Evolutionary conservation across 2,329 filamentous ascomycete genomes (phyloP).

Genomic region (Aspergillus aculeatinus): DNA sequence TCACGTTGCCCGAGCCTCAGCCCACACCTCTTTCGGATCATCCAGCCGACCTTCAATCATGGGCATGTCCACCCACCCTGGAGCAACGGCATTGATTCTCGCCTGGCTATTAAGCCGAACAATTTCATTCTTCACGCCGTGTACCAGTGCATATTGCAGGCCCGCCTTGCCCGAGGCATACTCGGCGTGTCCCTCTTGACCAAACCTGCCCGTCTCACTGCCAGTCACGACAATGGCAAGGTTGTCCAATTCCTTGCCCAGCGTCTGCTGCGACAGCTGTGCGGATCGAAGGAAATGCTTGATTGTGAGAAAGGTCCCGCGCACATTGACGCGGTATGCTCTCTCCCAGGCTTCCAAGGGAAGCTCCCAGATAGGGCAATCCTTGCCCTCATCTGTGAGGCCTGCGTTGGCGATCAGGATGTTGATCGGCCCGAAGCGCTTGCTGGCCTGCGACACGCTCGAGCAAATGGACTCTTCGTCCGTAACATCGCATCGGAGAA

Average conservation of each 20-base stretch:
- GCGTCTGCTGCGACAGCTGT: slow-evolving; percentile 39
- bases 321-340: slow-evolving; percentile 51
- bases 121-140: slow-evolving; percentile 57
- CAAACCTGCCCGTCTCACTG: slow-evolving; percentile 53
- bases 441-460: slow-evolving; percentile 32
- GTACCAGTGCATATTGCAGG: slow-evolving; percentile 54
- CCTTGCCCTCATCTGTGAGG: neutral
- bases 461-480: slow-evolving; percentile 47
- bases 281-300: slow-evolving; percentile 55
- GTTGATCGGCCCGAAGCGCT: slow-evolving; percentile 6
- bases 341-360: slow-evolving; percentile 53
- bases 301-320: slow-evolving; percentile 56
- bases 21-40: slow-evolving; percentile 51
- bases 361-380: slow-evolving; percentile 50
- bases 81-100: slow-evolving; percentile 54
- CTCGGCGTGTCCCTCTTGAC: slow-evolving; percentile 52
- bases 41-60: slow-evolving; percentile 52
- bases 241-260: slow-evolving; percentile 47
- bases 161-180: slow-evolving; percentile 54
- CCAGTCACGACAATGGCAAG: slow-evolving; percentile 55
- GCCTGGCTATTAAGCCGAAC: slow-evolving; percentile 51
- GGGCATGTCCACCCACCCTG: slow-evolving; percentile 50
- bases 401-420: neutral
- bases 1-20: slow-evolving; percentile 50
- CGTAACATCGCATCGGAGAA: slow-evolving; percentile 50